These are phyloP conservation scores for Lenwebbia sp. DNA, from an alignment of 345 rosid genomes.

Conservation along the genomic window DNA sequence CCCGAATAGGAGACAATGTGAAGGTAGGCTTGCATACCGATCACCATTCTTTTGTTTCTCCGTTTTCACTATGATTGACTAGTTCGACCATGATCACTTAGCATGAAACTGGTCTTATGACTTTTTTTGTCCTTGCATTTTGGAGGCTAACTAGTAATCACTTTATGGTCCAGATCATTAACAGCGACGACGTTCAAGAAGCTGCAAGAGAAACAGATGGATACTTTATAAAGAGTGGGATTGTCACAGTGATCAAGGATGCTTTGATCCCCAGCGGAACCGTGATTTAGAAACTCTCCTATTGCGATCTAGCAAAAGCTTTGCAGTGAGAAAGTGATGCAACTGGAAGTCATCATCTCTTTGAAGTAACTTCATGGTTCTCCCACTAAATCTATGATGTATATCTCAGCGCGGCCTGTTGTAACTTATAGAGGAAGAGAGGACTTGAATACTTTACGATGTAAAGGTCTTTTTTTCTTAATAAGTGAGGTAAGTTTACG, in stretches of 20 bases:
- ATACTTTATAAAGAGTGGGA: conserved; percentile 93
- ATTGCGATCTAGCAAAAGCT: not conserved
- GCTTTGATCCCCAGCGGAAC: conserved; percentile 95
- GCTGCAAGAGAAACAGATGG: conserved; percentile 96
- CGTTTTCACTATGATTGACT: not conserved
- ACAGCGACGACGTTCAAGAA: conserved; percentile 79
- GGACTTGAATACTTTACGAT: not conserved
- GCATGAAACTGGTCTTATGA: not conserved
- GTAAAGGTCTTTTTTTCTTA: not conserved
- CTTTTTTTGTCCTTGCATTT: not conserved
- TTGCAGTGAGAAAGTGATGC: not conserved
- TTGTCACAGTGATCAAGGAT: conserved; percentile 88
- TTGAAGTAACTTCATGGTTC: not conserved
- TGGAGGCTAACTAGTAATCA: not conserved
- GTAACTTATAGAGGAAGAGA: not conserved
- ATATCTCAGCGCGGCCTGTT: not conserved
- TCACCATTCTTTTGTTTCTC: not conserved
- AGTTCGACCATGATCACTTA: not conserved
- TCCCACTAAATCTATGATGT: not conserved
- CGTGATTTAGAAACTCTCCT: conserved; percentile 19
- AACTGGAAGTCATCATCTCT: not conserved
- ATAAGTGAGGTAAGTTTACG: not conserved
- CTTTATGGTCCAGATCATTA: conserved; percentile 46
- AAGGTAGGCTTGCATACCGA: conserved; percentile 29
- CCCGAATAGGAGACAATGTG: conserved; percentile 81